These are phyloP conservation scores for Pyrenochaeta sp. DNA, from an alignment of 2,329 filamentous ascomycete species.

Conservation along the genomic window DNA sequence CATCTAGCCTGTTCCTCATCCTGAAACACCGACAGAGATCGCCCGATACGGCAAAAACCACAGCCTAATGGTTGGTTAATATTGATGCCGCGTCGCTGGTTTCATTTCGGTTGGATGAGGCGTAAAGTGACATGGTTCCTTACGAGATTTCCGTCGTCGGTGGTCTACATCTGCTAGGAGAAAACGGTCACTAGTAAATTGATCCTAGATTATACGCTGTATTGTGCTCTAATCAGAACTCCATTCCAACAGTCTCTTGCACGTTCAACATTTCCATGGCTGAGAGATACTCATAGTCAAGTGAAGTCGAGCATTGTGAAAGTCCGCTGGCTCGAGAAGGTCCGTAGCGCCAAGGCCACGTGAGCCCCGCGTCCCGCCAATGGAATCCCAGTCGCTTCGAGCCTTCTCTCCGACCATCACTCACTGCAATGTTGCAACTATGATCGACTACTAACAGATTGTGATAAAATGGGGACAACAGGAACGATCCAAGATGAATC, in stretches of 20 bases:
- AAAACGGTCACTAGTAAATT: background rate
- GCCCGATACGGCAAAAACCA: background rate
- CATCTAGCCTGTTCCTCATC: conserved; percentile 5
- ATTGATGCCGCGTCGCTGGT: conserved; percentile 10
- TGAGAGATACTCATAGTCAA: background rate
- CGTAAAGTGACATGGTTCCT: background rate
- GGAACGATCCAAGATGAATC: conserved; percentile 28
- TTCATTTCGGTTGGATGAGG: conserved; percentile 10
- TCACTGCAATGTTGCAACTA: conserved; percentile 13
- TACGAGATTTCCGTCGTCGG: background rate
- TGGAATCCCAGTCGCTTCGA: conserved; percentile 10
- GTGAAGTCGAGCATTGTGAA: background rate
- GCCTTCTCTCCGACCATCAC: conserved; percentile 15
- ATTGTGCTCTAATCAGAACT: background rate
- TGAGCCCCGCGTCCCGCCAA: conserved; percentile 1
- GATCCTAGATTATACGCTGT: background rate
- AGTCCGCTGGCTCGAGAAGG: background rate
- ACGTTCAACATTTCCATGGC: background rate
- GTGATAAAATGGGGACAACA: conserved; percentile 15
- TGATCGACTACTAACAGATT: conserved; percentile 29
- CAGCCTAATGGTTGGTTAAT: conserved; percentile 6
- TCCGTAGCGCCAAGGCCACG: conserved; percentile 13
- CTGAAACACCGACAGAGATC: conserved; percentile 6
- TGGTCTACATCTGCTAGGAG: background rate
- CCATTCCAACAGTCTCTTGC: background rate